A percentile compares a stretch with the other conserved stretches of the same genome.
Evolutionary conservation across 2,329 filamentous ascomycete species (phyloP).

Genomic region (Paraphoma sp.): DNA sequence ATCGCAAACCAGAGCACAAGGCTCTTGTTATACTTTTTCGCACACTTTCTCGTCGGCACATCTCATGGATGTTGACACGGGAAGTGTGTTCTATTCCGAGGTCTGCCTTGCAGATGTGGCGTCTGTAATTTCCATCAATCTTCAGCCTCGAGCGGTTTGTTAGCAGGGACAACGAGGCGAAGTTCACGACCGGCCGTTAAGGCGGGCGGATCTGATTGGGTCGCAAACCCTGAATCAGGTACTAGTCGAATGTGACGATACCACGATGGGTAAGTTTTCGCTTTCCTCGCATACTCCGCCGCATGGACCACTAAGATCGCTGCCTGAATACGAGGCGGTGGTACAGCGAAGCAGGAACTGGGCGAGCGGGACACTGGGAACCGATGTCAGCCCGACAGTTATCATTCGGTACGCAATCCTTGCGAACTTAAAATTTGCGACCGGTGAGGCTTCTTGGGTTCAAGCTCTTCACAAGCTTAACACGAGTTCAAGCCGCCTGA

Average conservation of each 20-base stretch:
- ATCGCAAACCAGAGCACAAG: not conserved
- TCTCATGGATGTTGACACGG: not conserved
- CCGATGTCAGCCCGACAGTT: not conserved
- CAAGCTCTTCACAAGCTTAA: no score
- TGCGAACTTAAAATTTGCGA: not conserved
- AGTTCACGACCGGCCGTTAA: not conserved
- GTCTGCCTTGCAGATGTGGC: constrained; percentile 1
- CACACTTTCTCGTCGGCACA: not conserved
- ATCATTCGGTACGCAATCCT: not conserved
- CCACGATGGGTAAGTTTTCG: not conserved
- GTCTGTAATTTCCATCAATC: not conserved
- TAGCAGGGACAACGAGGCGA: not conserved
- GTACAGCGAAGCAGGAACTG: not conserved
- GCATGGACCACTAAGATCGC: not conserved
- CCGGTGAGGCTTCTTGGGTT: not conserved
- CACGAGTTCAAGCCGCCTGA: no score
- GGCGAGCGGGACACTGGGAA: not conserved
- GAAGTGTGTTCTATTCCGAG: not conserved
- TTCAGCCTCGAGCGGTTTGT: not conserved
- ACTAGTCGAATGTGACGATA: not conserved
- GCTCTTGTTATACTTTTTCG: not conserved
- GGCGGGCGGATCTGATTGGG: not conserved
- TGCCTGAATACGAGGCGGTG: not conserved
- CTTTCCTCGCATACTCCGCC: not conserved
- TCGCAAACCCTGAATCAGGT: not conserved